Base-by-base conservation (phyloP, 352 stramenopile genomes). In the Pelagophyceae sp. region DNA sequence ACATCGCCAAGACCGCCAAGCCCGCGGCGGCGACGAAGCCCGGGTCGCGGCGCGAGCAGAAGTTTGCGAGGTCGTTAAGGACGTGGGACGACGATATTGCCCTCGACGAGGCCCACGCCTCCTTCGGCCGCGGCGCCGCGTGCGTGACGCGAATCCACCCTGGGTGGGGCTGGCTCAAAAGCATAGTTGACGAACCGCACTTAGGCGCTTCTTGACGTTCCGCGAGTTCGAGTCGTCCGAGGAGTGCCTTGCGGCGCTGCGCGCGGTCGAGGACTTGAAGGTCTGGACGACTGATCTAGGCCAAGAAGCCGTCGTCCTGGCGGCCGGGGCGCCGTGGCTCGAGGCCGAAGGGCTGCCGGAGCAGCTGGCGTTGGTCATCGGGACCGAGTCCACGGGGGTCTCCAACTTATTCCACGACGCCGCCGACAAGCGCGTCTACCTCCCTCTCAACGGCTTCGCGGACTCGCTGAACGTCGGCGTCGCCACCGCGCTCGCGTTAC, bases 391-490 rank as follows among this genome's bases (percentile, higher is more conserved):
- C 27, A 90, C 95, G 77, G 93, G 93, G 40, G 92, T 94, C 72
- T 94, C 90, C 54, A 72, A 75, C 20, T 89, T 96, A 81, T 94
- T 98, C 87, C 85, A 96, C 50, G 77, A 86, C 33, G 83, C 86
- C 11, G 90, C 91, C 6, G 89, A 96, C 80, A 82, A 89, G 80
- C 89, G 92, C 32, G 90, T 98, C 1, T 97, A 96, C 81, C 87
- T 98, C 71, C 93, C 93, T 32, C 87, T 96, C 61, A 87, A 92
- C 71, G 93, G 93, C 50, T 97, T 96, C 87, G 93, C 91, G 17
- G 93, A 97, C 84, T 95, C 89, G 51, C 84, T 97, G 33, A 97
- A 97, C 82, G 79, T 97, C 61, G 93, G 85, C 75, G 93, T 97
- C 6, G 92, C 93, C 5, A 95, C 92, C 38, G 93, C 92, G 64